Conservation (phyloP, 805 yeast genomes). For the Pichia scutulata region DNA sequence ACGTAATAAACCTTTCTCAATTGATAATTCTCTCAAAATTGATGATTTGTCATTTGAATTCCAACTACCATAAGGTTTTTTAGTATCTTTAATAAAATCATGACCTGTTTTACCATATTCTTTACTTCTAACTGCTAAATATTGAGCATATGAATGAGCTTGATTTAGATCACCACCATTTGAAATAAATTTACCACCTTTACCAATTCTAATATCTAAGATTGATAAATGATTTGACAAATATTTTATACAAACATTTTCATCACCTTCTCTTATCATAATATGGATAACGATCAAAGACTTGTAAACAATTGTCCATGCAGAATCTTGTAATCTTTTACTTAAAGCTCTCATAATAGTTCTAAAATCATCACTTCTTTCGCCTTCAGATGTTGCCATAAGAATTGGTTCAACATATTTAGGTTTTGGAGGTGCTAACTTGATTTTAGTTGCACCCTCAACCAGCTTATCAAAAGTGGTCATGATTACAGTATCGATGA, state of each 20-base stretch:
- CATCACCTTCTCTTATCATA: constrained; percentile 88
- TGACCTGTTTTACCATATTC: constrained; percentile 57
- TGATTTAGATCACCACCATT: constrained; percentile 45
- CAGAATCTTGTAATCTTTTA: constrained; percentile 59
- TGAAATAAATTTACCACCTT: constrained; percentile 23
- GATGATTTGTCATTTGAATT: constrained; percentile 42
- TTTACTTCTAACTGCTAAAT: constrained; percentile 57
- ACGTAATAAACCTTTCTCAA: constrained; percentile 74
- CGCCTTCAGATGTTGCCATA: constrained; percentile 52
- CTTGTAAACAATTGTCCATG: constrained; percentile 91
- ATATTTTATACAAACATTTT: constrained; percentile 62
- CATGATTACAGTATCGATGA: constrained; percentile 29
- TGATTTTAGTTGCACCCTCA: constrained; percentile 69
- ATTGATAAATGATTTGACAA: constrained; percentile 53
- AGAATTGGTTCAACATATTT: constrained; percentile 93
- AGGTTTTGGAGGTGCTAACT: constrained; percentile 95
- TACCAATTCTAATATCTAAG: constrained; percentile 38
- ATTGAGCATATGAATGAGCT: constrained; percentile 60
- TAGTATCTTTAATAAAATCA: constrained; percentile 74
- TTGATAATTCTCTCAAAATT: constrained; percentile 53
- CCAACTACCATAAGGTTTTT: constrained; percentile 24
- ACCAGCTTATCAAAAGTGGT: constrained; percentile 68
- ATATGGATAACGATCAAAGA: constrained; percentile 78
- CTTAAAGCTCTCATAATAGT: constrained; percentile 62
- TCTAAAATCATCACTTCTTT: constrained; percentile 45